Evolutionary conservation across 1,284 basidiomycete species (phyloP).

Genomic region (Leucoagaricus sp.): DNA sequence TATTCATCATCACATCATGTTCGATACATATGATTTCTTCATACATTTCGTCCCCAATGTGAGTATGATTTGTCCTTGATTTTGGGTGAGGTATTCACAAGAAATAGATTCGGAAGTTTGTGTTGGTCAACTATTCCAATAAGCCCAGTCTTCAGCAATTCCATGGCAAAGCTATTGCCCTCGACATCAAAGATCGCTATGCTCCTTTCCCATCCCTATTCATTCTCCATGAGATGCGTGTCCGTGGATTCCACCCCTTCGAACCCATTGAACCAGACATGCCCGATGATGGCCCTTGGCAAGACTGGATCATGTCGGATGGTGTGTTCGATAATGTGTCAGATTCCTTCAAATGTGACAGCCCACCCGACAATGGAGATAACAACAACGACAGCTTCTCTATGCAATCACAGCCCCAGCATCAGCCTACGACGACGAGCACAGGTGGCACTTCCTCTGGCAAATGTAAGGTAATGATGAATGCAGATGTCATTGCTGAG

Average conservation of each 20-base stretch:
- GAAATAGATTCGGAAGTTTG: constrained; percentile 21
- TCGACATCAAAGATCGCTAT: constrained; percentile 25
- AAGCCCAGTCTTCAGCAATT: constrained; percentile 16
- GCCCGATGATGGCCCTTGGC: constrained; percentile 18
- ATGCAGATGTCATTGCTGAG: constrained; percentile 23
- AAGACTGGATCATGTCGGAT: constrained; percentile 26
- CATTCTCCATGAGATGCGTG: constrained; percentile 32
- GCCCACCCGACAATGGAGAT: too few relatives aligned
- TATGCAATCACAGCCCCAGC: constrained; percentile 14
- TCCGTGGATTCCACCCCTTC: constrained; percentile 30
- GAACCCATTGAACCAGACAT: constrained; percentile 15
- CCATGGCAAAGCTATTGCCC: constrained; percentile 28
- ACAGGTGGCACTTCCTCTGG: constrained; percentile 14
- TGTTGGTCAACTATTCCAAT: constrained; percentile 25
- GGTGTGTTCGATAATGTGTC: constrained; percentile 13
- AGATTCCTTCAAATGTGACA: constrained; percentile 19
- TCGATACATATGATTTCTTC: constrained; percentile 24
- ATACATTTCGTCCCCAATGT: constrained; percentile 24
- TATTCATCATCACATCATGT: constrained; percentile 17
- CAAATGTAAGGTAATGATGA: constrained; percentile 17
- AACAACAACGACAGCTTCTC: constrained; percentile 1
- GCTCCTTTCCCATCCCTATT: constrained; percentile 31
- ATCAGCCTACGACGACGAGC: constrained; percentile 15
- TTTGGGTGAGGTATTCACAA: constrained; percentile 9
- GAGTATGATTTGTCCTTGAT: constrained; percentile 17